Base-by-base conservation (phyloP, 2,329 filamentous ascomycete species). In the Penicillium brasilianum region DNA sequence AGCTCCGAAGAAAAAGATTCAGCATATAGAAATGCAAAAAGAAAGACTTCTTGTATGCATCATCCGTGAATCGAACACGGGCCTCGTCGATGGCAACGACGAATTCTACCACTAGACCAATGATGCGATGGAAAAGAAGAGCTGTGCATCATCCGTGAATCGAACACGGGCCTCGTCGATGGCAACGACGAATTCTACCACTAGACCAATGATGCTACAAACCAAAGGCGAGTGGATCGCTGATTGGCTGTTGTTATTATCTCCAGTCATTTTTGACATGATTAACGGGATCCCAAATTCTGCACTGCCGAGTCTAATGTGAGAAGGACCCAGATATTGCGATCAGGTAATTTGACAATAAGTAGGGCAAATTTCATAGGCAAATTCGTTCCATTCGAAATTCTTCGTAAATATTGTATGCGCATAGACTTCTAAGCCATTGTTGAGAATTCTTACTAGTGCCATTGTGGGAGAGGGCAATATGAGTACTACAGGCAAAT, bases 51-150 rank as follows among this genome's bases (percentile, higher is more conserved):
- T n/a, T n/a, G n/a, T 41, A 25, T 56, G 76, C 77, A 78, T 78
- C 76, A 76, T 78, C 77, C 77, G 77, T 76, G 77, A 78, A 78
- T 78, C 76, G 77, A 78, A 78, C 77, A 76, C 76, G 77, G 76
- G 76, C 76, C 77, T 78, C 76, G 71, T 78, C 77, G 77, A 78
- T 78, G 75, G 76, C 76, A 77, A 77, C 75, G 75, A 77, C 70
- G 75, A 77, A 77, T 77, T 77, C 76, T 78, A 78, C 76, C 76
- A 77, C 76, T 77, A 78, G 75, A 77, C 76, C 75, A 78, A 77
- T 74, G 73, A 77, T 77, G 75, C 75, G 25, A 6, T 28, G 25
- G 25, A 53, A 53, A 41, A 53, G 34, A 39, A 53, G 34, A 41
- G 10, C 0, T 36, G 20, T 56, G 76, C 77, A 78, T 78, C 76